Evolutionary conservation across 768 basidiomycete genomes (phyloP).

Genomic region (Stropharia rugosoannulata): DNA sequence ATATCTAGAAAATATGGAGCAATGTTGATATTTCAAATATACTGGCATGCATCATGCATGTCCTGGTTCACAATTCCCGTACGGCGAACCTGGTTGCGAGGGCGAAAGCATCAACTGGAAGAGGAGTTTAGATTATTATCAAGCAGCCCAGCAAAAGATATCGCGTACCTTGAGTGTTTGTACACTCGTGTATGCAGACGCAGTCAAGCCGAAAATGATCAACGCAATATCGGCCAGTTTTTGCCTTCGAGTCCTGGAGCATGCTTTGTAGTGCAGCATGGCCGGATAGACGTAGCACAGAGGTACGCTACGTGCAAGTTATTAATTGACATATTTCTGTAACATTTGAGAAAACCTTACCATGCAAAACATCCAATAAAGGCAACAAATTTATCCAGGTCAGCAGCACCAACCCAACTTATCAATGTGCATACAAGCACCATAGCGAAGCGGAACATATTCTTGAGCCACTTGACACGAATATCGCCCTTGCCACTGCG

Average conservation of each 20-base stretch:
- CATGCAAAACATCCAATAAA: conserved; percentile 94
- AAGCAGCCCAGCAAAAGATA: background rate
- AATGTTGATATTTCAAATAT: no score
- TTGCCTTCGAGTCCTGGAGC: conserved; percentile 66
- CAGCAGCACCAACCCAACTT: conserved; percentile 79
- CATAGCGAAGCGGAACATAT: conserved; percentile 74
- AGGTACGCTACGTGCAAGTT: conserved; percentile 60
- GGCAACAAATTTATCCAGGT: conserved; percentile 94
- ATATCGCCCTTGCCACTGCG: conserved; percentile 80
- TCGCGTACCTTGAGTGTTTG: conserved; percentile 70
- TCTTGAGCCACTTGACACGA: conserved; percentile 96
- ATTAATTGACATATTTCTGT: background rate
- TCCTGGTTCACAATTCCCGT: conserved; percentile 28
- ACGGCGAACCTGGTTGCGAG: conserved; percentile 33
- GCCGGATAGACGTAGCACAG: conserved; percentile 94
- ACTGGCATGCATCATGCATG: background rate
- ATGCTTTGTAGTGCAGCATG: conserved; percentile 89
- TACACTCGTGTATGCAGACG: conserved; percentile 74
- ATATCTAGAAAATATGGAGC: background rate
- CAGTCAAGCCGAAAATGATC: conserved; percentile 71
- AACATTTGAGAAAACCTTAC: conserved; percentile 34
- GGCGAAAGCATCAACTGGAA: conserved; percentile 63
- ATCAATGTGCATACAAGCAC: conserved; percentile 81
- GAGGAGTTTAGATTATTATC: background rate
- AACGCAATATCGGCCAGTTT: conserved; percentile 70